Evolutionary conservation across 2,329 filamentous ascomycete genomes (phyloP).

Genomic region (Colletotrichum sp.): DNA sequence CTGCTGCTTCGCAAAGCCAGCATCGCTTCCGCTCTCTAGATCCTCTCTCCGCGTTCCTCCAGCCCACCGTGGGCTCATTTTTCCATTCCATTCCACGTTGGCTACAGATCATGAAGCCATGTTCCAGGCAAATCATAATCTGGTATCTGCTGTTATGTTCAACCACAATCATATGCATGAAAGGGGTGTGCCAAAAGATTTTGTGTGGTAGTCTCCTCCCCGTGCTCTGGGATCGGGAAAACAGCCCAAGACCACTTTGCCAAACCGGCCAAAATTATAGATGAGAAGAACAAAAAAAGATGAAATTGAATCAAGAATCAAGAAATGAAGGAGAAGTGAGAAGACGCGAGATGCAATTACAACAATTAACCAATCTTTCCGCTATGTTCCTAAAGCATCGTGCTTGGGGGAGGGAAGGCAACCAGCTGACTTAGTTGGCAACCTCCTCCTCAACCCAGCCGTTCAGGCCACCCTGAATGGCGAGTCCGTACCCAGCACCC

Average conservation of each 20-base stretch:
- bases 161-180: conserved; percentile 20
- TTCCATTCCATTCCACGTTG: conserved; percentile 16
- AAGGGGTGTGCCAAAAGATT: conserved; percentile 12
- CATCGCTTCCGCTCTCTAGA: background rate
- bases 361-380: conserved; percentile 46
- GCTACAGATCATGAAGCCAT: conserved; percentile 13
- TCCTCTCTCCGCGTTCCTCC: background rate
- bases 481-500: conserved; percentile 64
- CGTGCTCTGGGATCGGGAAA: conserved; percentile 16
- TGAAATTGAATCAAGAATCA: conserved; percentile 22
- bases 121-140: conserved; percentile 17
- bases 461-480: conserved; percentile 68
- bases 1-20: background rate
- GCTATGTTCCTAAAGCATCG: conserved; percentile 15
- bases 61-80: background rate
- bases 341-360: conserved; percentile 40
- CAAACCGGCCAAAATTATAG: conserved; percentile 22
- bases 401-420: background rate
- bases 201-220: conserved; percentile 11
- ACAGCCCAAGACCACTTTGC: conserved; percentile 13
- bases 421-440: conserved; percentile 50
- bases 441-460: conserved; percentile 74
- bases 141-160: conserved; percentile 20
- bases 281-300: conserved; percentile 16
- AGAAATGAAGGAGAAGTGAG: conserved; percentile 17